Evolutionary conservation across 2,329 filamentous ascomycete genomes (phyloP).

Genomic region (Curvularia sp.): DNA sequence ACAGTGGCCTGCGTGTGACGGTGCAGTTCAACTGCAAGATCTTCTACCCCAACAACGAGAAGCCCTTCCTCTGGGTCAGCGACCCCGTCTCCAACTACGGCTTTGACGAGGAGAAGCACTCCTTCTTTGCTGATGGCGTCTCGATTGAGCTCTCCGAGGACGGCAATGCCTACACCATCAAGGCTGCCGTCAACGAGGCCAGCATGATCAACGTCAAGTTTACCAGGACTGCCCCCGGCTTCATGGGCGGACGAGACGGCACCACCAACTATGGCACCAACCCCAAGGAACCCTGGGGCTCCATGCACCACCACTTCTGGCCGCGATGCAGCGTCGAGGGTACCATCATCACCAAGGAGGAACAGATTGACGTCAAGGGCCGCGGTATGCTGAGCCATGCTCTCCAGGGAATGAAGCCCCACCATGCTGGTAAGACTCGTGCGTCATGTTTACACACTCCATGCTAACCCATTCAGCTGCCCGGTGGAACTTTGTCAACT

Average conservation of each 20-base stretch:
- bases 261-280: conserved; percentile 88
- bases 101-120: conserved; percentile 82
- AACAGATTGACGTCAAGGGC: conserved; percentile 82
- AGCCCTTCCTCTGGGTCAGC: conserved; percentile 82
- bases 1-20: conserved; percentile 85
- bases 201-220: conserved; percentile 87
- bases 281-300: conserved; percentile 83
- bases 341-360: conserved; percentile 81
- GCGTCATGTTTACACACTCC: not conserved
- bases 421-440: conserved; percentile 74
- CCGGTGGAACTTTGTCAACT: conserved; percentile 91
- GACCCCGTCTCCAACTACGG: conserved; percentile 78
- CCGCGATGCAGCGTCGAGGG: conserved; percentile 83
- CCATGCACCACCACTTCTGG: conserved; percentile 94
- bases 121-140: conserved; percentile 85
- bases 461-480: conserved; percentile 60
- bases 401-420: conserved; percentile 98
- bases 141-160: conserved; percentile 87
- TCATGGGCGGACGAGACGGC: conserved; percentile 83
- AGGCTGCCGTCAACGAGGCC: conserved; percentile 81
- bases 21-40: conserved; percentile 95
- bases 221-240: conserved; percentile 77
- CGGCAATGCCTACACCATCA: conserved; percentile 83
- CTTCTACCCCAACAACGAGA: conserved; percentile 76
- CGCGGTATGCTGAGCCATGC: conserved; percentile 81